These are phyloP conservation scores for Poronia punctata DNA, from an alignment of 495 filamentous ascomycete genomes.

Conservation along the genomic window DNA sequence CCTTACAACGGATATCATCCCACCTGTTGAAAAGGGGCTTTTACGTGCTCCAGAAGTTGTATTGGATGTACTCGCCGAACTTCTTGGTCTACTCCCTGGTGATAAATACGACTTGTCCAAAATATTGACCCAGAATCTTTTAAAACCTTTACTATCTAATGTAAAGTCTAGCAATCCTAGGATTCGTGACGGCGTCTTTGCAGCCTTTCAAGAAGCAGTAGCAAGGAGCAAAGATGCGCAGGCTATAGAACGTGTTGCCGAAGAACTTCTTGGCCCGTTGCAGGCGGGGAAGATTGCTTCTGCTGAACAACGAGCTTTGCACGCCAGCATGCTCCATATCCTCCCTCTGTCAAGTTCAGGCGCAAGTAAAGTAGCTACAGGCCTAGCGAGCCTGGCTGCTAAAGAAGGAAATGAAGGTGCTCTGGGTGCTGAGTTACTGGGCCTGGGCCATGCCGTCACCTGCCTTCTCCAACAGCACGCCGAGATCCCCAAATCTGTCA, in stretches of 20 bases:
- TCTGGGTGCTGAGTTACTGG: slow-evolving; percentile 62
- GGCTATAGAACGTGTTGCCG: slow-evolving; percentile 55
- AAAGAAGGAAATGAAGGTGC: slow-evolving; percentile 88
- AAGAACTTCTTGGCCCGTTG: slow-evolving; percentile 70
- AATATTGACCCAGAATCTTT: slow-evolving; percentile 56
- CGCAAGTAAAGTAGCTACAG: slow-evolving; percentile 58
- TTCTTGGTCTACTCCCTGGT: slow-evolving; percentile 59
- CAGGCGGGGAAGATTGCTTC: slow-evolving; percentile 73
- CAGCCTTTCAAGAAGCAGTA: slow-evolving; percentile 59
- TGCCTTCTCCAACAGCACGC: slow-evolving; percentile 51
- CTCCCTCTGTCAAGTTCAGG: slow-evolving; percentile 50
- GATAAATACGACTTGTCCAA: slow-evolving; percentile 67
- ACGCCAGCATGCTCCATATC: slow-evolving; percentile 67
- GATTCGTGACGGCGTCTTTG: slow-evolving; percentile 68
- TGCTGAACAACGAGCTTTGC: slow-evolving; percentile 71
- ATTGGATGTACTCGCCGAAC: slow-evolving; percentile 62
- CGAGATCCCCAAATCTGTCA: slow-evolving; percentile 53
- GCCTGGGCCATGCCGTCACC: slow-evolving; percentile 55
- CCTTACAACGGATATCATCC: slow-evolving; percentile 65
- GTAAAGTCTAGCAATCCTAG: slow-evolving; percentile 77
- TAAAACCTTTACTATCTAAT: slow-evolving; percentile 81
- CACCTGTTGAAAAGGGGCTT: slow-evolving; percentile 79
- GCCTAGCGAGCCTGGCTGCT: slow-evolving; percentile 53
- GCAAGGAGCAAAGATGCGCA: slow-evolving; percentile 50
- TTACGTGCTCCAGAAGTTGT: slow-evolving; percentile 86